These are phyloP conservation scores for Phytopythium aichiense DNA, from an alignment of 352 stramenopile species.

Conservation along the genomic window DNA sequence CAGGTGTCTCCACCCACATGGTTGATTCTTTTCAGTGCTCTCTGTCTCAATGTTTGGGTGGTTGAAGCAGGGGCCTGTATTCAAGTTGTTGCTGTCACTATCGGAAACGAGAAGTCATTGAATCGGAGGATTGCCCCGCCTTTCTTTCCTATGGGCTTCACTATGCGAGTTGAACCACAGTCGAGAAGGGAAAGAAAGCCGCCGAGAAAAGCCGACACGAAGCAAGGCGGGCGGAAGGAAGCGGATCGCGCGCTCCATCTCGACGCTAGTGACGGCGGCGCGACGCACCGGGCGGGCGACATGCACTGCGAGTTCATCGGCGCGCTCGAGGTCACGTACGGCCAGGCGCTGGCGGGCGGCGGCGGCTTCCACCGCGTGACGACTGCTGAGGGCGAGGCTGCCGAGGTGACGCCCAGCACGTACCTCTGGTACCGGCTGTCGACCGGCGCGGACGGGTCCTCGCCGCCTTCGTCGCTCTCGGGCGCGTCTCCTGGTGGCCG, in stretches of 20 bases:
- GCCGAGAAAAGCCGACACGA: constrained; percentile 1
- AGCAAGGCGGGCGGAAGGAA: neutral
- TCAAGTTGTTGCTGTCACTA: neutral
- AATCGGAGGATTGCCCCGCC: neutral
- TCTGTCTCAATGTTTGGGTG: neutral
- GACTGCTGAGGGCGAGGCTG: constrained; percentile 60
- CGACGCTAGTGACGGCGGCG: neutral
- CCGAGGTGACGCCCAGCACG: constrained; percentile 75
- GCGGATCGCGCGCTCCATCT: neutral
- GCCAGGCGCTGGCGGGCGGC: constrained; percentile 73
- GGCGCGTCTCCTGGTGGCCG: constrained; percentile 8
- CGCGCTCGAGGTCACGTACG: constrained; percentile 82
- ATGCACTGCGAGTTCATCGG: constrained; percentile 77
- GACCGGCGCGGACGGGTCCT: constrained; percentile 8
- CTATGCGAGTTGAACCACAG: neutral
- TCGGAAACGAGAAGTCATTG: neutral
- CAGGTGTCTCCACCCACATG: neutral
- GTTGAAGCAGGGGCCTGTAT: neutral
- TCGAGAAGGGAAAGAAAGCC: neutral
- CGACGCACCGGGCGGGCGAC: neutral
- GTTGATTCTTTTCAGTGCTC: neutral
- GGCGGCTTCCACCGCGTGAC: constrained; percentile 83
- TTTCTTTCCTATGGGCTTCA: neutral
- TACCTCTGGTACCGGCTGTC: constrained; percentile 84
- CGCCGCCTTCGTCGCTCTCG: constrained; percentile 7